Conservation (phyloP, 106 monocot species). For the Phalaenopsis equestris region DNA sequence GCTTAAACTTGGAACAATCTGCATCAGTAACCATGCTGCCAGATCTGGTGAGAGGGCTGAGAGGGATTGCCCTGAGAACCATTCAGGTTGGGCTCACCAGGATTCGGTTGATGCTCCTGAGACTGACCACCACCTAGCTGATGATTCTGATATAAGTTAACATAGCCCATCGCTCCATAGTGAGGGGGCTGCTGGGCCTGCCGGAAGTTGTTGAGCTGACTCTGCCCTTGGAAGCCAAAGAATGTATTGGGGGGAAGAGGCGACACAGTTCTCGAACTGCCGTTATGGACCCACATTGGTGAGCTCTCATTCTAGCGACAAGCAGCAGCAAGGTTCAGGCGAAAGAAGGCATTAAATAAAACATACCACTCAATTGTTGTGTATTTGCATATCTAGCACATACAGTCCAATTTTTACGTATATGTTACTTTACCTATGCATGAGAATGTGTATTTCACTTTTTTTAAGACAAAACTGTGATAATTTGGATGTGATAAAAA, state of each 20-base stretch:
- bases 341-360: neutral
- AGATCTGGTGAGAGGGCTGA: conserved; percentile 70
- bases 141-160: conserved; percentile 69
- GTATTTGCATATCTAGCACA: too few relatives aligned
- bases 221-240: conserved; percentile 72
- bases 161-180: conserved; percentile 49
- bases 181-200: conserved; percentile 77
- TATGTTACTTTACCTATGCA: too few relatives aligned
- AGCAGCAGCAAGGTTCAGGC: neutral
- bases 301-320: conserved; percentile 59
- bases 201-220: conserved; percentile 56
- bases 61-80: conserved; percentile 48
- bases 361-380: too few relatives aligned
- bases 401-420: too few relatives aligned
- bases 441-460: too few relatives aligned
- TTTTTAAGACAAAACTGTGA: too few relatives aligned
- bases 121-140: conserved; percentile 44
- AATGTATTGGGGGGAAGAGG: conserved; percentile 64
- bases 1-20: neutral
- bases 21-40: conserved; percentile 71
- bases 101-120: conserved; percentile 59
- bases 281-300: conserved; percentile 73
- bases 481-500: too few relatives aligned
- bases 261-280: conserved; percentile 59
- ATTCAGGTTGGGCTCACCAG: conserved; percentile 35